A percentile compares a stretch with the other conserved stretches of the same genome.
phyloP scores from a whole-genome alignment of 305 asterid species.

The Rubia balearica region DNA sequence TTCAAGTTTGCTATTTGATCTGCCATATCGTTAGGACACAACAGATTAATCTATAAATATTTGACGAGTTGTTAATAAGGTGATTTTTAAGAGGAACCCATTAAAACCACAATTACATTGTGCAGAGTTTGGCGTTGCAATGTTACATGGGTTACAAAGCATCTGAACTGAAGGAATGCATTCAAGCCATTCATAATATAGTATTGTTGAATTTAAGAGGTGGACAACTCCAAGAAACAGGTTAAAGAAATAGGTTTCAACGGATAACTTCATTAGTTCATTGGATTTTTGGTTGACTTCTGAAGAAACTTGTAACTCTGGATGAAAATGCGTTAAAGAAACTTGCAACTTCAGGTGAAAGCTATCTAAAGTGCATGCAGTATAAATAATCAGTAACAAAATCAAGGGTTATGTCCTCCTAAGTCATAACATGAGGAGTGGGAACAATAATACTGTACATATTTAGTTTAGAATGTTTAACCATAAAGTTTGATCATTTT shows the following conservation, averaged over 20 bases:
- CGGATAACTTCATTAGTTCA: neutral
- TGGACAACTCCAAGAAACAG: neutral
- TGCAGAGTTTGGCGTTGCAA: conserved; percentile 40
- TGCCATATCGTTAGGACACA: no score
- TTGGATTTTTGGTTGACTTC: neutral
- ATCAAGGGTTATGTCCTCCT: no score
- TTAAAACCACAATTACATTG: neutral
- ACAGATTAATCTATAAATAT: no score
- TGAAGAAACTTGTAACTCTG: no score
- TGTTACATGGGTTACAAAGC: conserved; percentile 40
- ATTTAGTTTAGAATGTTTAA: no score
- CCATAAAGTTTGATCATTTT: no score
- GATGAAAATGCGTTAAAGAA: neutral
- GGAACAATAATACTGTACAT: no score
- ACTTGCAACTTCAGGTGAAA: neutral
- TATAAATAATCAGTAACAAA: neutral
- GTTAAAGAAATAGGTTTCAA: neutral
- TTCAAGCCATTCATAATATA: conserved; percentile 42
- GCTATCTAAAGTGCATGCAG: neutral
- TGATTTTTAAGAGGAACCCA: no score
- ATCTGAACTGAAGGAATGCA: conserved; percentile 48
- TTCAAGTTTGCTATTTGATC: no score
- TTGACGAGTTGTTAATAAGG: no score
- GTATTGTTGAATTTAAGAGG: conserved; percentile 32
- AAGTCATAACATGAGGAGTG: no score